Evolutionary conservation across 345 rosid genomes (phyloP), one percentile per base, ranked within the genome.

Genomic region (Boechera divaricarpa): DNA sequence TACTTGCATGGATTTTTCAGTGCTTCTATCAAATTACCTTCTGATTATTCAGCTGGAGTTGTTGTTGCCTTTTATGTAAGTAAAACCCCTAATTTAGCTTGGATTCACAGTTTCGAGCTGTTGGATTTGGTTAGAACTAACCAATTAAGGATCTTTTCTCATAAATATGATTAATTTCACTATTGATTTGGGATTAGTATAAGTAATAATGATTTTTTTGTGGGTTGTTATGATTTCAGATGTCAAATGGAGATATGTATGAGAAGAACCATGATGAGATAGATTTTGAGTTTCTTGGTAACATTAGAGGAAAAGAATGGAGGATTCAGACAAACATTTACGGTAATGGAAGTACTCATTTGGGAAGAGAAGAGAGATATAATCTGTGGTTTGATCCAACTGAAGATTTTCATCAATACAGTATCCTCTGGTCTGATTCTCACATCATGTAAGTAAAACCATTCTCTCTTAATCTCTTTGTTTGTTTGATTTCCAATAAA

Each of bases 51-150:
- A 52, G 99, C 98, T 69, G 99, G 99, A 29, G 96, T 95, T 75
- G 98, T 95, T 79, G 94, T 95, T 72, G 99, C 99, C 24, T 95
- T 95, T 78, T 95, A 95, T 82, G 99, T 95, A 77, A 88, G 98
- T 26, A 0, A 4, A 38, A 61, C 21, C 39, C 10, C 10, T 35
- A 5, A 12, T 21, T 35, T 59, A 32, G 56, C 70, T 41, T 29
- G 1, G 42, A 3, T 53, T 70, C 32, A 67, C 11, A 13, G 55
- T 74, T 56, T 56, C n/a, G 7, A 64, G 58, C 62, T 62, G 0
- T 13, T 72, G 41, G 21, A 5, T 55, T 6, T 29, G 4, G 0
- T 24, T 35, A 54, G 33, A 8, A 13, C 7, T 52, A 53, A 36
- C 26, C 7, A 32, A 48, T 8, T 47, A 60, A 10, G 15, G 67